phyloP scores from a whole-genome alignment of 331 rosid genomes.

The Saraca asoca region DNA sequence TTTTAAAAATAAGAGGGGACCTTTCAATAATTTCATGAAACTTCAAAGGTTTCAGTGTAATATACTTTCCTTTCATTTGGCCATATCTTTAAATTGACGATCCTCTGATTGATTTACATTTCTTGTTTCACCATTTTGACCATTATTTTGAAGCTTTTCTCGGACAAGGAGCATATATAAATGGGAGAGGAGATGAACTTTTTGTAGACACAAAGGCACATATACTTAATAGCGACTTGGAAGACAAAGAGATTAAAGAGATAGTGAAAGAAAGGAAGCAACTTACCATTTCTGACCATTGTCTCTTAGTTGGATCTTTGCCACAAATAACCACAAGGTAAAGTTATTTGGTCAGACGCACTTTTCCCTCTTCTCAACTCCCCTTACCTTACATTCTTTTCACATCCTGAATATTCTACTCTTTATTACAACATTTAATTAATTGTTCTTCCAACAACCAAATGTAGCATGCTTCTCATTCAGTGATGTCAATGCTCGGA shows the following conservation, averaged over 20 bases:
- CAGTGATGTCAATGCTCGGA: too few species aligned
- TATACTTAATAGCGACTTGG: too few species aligned
- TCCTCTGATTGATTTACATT: neutral
- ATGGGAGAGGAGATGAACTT: too few species aligned
- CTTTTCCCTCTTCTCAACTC: neutral
- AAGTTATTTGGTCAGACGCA: conserved; percentile 23
- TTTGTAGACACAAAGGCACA: too few species aligned
- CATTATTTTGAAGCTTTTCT: conserved; percentile 15
- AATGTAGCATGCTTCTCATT: too few species aligned
- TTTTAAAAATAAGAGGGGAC: too few species aligned
- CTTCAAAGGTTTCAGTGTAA: too few species aligned
- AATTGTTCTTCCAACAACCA: too few species aligned
- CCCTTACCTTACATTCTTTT: neutral
- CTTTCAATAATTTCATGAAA: too few species aligned
- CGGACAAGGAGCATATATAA: neutral
- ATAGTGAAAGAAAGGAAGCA: neutral
- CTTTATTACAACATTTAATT: too few species aligned
- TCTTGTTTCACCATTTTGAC: conserved; percentile 10
- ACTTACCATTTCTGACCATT: conserved; percentile 21
- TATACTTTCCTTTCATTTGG: neutral
- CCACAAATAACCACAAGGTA: conserved; percentile 6
- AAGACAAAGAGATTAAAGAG: neutral
- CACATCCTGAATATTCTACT: neutral
- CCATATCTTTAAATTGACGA: conserved; percentile 2
- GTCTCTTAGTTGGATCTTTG: conserved; percentile 2